A percentile compares a stretch with the other conserved stretches of the same genome.
These are phyloP conservation scores for Lizanozyma gosingica DNA, from an alignment of 1,139 yeast genomes.

Conservation along the genomic window DNA sequence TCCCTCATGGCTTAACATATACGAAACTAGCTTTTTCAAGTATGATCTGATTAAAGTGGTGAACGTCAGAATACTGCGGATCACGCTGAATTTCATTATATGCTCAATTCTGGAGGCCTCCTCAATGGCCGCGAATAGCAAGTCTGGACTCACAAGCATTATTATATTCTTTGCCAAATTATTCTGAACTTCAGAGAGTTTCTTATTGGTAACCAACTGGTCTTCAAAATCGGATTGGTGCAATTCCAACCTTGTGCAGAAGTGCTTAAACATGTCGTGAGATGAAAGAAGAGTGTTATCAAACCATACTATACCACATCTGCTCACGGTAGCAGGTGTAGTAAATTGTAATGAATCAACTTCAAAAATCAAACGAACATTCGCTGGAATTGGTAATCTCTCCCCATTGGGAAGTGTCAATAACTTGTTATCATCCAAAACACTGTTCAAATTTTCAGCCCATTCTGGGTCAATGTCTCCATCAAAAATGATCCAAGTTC, in stretches of 20 bases:
- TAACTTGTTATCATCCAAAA: constrained; percentile 76
- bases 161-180: constrained; percentile 6
- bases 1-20: constrained; percentile 7
- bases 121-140: constrained; percentile 5
- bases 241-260: constrained; percentile 9
- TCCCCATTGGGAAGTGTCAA: constrained; percentile 89
- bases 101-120: constrained; percentile 27
- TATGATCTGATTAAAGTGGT: constrained; percentile 18
- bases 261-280: constrained; percentile 13
- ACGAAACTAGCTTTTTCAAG: constrained; percentile 9
- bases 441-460: constrained; percentile 89
- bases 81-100: constrained; percentile 42
- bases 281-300: constrained; percentile 26
- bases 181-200: constrained; percentile 4
- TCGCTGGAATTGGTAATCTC: constrained; percentile 56
- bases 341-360: constrained; percentile 58
- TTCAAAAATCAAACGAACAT: constrained; percentile 67
- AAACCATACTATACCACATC: constrained; percentile 88
- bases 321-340: constrained; percentile 86
- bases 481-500: constrained; percentile 79
- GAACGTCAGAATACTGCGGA: constrained; percentile 30
- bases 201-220: constrained; percentile 5
- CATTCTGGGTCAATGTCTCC: constrained; percentile 93
- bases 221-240: constrained; percentile 6
- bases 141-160: constrained; percentile 4